Evolutionary conservation across 768 basidiomycete genomes (phyloP).

Genomic region (Wakefieldia striispora): DNA sequence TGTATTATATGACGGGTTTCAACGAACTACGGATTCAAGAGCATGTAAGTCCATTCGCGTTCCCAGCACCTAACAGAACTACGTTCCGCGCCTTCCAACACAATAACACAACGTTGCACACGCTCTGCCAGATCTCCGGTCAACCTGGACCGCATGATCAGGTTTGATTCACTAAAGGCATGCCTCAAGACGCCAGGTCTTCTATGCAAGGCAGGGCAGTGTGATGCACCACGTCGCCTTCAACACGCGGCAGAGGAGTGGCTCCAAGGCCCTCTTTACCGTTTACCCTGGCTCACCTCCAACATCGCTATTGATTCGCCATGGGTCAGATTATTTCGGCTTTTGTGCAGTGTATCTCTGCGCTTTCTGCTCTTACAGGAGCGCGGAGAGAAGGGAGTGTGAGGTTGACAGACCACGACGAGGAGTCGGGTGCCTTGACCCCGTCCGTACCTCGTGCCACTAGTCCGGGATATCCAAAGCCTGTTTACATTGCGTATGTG

Average conservation of each 20-base stretch:
- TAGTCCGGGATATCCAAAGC: constrained; percentile 3
- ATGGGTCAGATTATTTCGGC: constrained; percentile 24
- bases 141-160: background rate
- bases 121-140: background rate
- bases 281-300: constrained; percentile 1
- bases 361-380: background rate
- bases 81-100: too few relatives aligned
- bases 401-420: constrained; percentile 18
- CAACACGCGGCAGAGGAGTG: constrained; percentile 7
- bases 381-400: constrained; percentile 7
- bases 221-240: constrained; percentile 1
- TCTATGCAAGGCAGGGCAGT: constrained; percentile 1
- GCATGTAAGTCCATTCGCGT: too few relatives aligned
- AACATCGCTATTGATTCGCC: constrained; percentile 9
- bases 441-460: background rate
- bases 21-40: background rate
- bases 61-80: too few relatives aligned
- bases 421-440: constrained; percentile 5
- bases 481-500: constrained; percentile 30
- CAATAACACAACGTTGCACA: too few relatives aligned
- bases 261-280: background rate
- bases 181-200: constrained; percentile 1
- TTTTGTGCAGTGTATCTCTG: background rate
- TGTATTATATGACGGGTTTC: background rate
- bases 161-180: constrained; percentile 5